Conservation (phyloP, 768 basidiomycete species). For the Rhodotorula paludigena region DNA sequence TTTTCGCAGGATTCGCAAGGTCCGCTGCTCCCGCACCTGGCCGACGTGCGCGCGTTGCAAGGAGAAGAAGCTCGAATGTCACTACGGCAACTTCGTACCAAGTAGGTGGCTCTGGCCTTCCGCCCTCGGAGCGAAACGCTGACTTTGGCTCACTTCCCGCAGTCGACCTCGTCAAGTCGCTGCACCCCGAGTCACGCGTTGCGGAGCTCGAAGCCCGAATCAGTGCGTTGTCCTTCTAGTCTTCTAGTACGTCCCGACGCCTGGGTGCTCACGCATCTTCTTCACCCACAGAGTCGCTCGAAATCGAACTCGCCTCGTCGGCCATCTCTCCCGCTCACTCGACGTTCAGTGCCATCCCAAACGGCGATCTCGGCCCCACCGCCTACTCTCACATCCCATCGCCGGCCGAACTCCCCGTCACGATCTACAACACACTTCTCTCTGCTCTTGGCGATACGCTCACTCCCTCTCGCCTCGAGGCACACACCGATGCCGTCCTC, state of each 20-base stretch:
- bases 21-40: constrained; percentile 23
- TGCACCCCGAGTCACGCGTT: neutral
- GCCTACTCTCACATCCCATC: neutral
- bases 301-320: neutral
- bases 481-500: neutral
- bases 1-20: constrained; percentile 9
- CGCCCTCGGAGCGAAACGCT: neutral
- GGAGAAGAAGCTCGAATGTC: constrained; percentile 2
- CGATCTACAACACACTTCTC: neutral
- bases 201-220: constrained; percentile 7
- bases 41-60: constrained; percentile 7
- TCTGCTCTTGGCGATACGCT: neutral
- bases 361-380: neutral
- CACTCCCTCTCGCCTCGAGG: neutral
- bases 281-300: constrained; percentile 4
- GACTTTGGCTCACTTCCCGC: neutral
- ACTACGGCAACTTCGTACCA: constrained; percentile 23
- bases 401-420: neutral
- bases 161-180: constrained; percentile 14
- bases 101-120: neutral
- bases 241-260: neutral
- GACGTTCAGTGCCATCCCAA: neutral
- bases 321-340: too few species aligned
- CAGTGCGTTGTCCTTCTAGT: neutral
- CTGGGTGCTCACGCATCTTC: too few species aligned